Evolutionary conservation across 768 basidiomycete species (phyloP), one percentile per base, ranked within the genome.

Genomic region (Suillus luteus): DNA sequence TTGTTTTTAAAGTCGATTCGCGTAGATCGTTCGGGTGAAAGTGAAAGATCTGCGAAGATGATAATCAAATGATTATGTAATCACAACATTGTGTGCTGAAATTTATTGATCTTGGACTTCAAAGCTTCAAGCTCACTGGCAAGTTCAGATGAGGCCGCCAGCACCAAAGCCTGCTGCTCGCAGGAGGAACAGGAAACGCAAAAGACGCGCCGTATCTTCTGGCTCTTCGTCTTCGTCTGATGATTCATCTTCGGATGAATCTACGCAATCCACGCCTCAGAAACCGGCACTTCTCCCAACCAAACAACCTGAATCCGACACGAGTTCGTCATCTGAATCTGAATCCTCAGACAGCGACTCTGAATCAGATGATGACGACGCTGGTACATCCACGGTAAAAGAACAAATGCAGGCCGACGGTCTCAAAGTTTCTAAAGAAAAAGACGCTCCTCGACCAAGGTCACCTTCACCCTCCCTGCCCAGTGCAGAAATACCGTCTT

Each of bases 101-200:
- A 41, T 41, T 58, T 41, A 58, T 58, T 41, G 24, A 41, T 15
- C n/a, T n/a, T n/a, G n/a, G n/a, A n/a, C 15, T 33, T 33, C 31
- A 4, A 35, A 35, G 33, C 14, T 55, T 22, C 22, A 46, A 40
- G 38, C 17, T 17, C 15, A 33, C 31, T 31, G 31, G 9, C 35
- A 27, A 51, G 33, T 35, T 35, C 33, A 65, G 51, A 59, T 73
- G 74, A 69, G 76, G 15, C 69, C 74, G 44, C 72, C 70, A 63
- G 76, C 76, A 64, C 72, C 35, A 10, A 72, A 78, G 59, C 67
- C 38, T 57, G 68, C 35, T 57, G 68, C 80, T 19, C 78, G 82
- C 68, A 85, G 82, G 73, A 73, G 84, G 57, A 80, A 74, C 40
- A 78, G 85, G 65, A 86, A 87, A 69, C 77, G 85, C 19, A 86